Evolutionary conservation across 371 early-diverging fungal genomes (phyloP).

Genomic region (Zancudomyces culisetae): DNA sequence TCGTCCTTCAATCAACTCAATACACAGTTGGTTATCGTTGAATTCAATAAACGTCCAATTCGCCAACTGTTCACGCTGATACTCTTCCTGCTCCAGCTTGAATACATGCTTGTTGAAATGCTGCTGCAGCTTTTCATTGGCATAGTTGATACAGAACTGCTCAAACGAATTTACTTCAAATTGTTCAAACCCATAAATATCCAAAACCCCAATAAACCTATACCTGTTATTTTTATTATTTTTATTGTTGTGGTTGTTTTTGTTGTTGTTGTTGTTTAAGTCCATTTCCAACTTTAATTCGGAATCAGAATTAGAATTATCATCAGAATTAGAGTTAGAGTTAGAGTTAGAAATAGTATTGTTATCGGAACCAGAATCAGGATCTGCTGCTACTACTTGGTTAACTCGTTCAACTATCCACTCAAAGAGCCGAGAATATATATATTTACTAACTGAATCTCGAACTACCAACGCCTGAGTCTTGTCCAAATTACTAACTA

Average conservation of each 20-base stretch:
- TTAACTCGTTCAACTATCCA: constrained; percentile 80
- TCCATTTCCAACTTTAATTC: constrained; percentile 35
- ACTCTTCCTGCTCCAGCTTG: constrained; percentile 90
- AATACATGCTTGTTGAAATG: constrained; percentile 86
- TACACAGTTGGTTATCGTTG: constrained; percentile 98
- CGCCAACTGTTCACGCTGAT: constrained; percentile 69
- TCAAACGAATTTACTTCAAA: constrained; percentile 97
- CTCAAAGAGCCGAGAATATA: constrained; percentile 83
- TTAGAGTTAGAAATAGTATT: too few species aligned
- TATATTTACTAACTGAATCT: constrained; percentile 85
- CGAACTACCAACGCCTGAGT: constrained; percentile 57
- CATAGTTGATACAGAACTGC: constrained; percentile 98
- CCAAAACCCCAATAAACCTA: constrained; percentile 84
- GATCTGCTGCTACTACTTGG: constrained; percentile 22
- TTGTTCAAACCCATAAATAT: constrained; percentile 95
- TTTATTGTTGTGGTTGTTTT: too few species aligned
- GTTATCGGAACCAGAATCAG: too few species aligned
- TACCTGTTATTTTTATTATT: neutral
- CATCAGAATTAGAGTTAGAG: too few species aligned
- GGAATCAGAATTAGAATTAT: too few species aligned
- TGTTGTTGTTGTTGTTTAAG: too few species aligned
- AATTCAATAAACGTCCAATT: constrained; percentile 85
- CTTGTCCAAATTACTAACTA: constrained; percentile 49
- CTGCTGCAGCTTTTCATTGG: constrained; percentile 95
- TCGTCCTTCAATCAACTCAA: constrained; percentile 93